Evolutionary conservation across 345 rosid genomes (phyloP), one percentile per base, ranked within the genome.

Genomic region (Kernera saxatilis): DNA sequence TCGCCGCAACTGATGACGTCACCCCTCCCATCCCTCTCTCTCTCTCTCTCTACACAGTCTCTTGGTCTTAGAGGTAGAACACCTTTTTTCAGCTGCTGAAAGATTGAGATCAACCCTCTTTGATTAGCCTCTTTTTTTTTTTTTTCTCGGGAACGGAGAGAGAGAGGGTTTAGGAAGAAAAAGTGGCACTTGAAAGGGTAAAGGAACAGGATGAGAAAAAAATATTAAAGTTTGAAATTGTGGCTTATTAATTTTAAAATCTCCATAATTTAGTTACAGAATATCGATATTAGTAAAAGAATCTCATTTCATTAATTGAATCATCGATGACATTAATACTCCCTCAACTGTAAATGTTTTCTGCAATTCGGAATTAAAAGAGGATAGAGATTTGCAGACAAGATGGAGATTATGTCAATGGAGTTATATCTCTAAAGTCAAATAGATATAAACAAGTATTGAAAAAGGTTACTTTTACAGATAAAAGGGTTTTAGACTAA

Each of bases 1-100:
- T 94, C 39, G 98, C 96, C 73, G 99, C 99, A 86, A 94, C 88
- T 27, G 98, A 91, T 26, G 98, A 94, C 40, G 99, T 87, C 43
- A 91, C 91, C 59, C 96, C 98, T 67, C 98, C 98, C 99, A 94
- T 90, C 80, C 69, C 57, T 21, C 1, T 22, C 33, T 29, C 46
- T 30, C 50, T 15, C 8, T 3, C n/a, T 36, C 14, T 30, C 41
- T 46, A 43, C 61, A 30, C 61, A 64, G 59, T 70, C 59, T 59
- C 27, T 23, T 21, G 5, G n/a, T 40, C n/a, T n/a, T 6, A 45
- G 30, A 58, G 1, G 56, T 33, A n/a, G 33, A 29, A 18, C 64
- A 44, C n/a, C n/a, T 72, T 57, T 56, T 25, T 45, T n/a, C 17
- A 70, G 74, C 67, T 60, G 40, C 25, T 45, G 64, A 55, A 45